A percentile compares a stretch with the other conserved stretches of the same genome.
phyloP scores from a whole-genome alignment of 345 rosid species.

The Pelargonium nanum region DNA sequence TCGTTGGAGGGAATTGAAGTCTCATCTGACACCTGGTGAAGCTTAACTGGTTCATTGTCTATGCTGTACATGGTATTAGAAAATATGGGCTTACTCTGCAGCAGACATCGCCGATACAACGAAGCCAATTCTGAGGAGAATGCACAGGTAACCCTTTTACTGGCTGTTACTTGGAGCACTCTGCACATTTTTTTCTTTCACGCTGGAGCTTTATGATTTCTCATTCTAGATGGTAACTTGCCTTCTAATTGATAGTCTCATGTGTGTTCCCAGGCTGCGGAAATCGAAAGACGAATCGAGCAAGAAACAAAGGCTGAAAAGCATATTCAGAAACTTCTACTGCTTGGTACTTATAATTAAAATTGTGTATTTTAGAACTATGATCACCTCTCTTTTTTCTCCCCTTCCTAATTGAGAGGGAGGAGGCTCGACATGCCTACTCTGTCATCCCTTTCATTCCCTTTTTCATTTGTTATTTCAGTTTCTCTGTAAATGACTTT shows the following conservation, averaged over 20 bases:
- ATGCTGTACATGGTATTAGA: conserved; percentile 36
- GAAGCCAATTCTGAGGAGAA: conserved; percentile 72
- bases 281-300: conserved; percentile 89
- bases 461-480: not conserved
- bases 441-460: not conserved
- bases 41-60: conserved; percentile 28
- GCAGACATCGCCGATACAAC: conserved; percentile 46
- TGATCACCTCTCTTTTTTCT: not conserved
- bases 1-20: conserved; percentile 11
- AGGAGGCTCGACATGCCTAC: not conserved
- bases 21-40: conserved; percentile 10
- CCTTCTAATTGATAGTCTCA: not conserved
- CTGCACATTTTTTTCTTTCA: not conserved
- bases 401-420: not conserved
- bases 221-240: not conserved
- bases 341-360: conserved; percentile 46
- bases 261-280: conserved; percentile 49
- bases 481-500: conserved; percentile 1
- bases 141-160: conserved; percentile 47
- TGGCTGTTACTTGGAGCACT: not conserved
- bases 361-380: not conserved
- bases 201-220: not conserved
- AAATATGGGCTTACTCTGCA: conserved; percentile 86
- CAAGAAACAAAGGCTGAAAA: conserved; percentile 93
- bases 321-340: conserved; percentile 84